Evolutionary conservation across 495 filamentous ascomycete genomes (phyloP).

Genomic region (Aspergillus asperescens): DNA sequence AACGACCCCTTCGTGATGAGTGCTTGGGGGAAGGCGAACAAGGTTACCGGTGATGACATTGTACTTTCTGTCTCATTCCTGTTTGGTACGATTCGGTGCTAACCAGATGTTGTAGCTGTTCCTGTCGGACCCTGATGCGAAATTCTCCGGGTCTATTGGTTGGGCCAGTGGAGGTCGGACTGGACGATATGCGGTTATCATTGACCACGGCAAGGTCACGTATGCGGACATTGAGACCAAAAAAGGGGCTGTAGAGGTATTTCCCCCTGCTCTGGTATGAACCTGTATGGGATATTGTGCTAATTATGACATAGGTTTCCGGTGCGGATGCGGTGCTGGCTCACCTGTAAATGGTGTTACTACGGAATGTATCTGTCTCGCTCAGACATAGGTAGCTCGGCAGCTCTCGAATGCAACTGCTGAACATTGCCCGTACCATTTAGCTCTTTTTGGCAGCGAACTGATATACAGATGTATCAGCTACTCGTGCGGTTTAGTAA

Average conservation of each 20-base stretch:
- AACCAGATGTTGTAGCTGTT: conserved; percentile 52
- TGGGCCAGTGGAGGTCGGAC: conserved; percentile 69
- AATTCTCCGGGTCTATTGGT: conserved; percentile 72
- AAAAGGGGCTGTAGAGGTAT: conserved; percentile 48
- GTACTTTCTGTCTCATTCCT: conserved; percentile 40
- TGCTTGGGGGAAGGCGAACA: conserved; percentile 92
- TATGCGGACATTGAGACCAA: conserved; percentile 79
- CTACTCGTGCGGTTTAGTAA: too few relatives aligned
- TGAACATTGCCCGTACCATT: too few relatives aligned
- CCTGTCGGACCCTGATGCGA: conserved; percentile 68
- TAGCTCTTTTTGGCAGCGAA: too few relatives aligned
- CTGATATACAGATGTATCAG: too few relatives aligned
- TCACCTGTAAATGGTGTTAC: conserved; percentile 23
- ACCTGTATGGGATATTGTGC: conserved; percentile 4
- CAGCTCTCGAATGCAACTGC: neutral
- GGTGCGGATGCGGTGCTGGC: conserved; percentile 64
- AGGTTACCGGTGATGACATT: conserved; percentile 66
- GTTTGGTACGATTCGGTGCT: neutral
- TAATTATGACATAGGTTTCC: conserved; percentile 45
- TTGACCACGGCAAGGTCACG: conserved; percentile 81
- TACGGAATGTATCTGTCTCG: too few relatives aligned
- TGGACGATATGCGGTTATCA: conserved; percentile 75
- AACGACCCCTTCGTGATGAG: conserved; percentile 91
- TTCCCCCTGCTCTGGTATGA: too few relatives aligned
- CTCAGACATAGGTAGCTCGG: neutral